phyloP scores from a whole-genome alignment of 805 yeast genomes.

The Candida suzukii region DNA sequence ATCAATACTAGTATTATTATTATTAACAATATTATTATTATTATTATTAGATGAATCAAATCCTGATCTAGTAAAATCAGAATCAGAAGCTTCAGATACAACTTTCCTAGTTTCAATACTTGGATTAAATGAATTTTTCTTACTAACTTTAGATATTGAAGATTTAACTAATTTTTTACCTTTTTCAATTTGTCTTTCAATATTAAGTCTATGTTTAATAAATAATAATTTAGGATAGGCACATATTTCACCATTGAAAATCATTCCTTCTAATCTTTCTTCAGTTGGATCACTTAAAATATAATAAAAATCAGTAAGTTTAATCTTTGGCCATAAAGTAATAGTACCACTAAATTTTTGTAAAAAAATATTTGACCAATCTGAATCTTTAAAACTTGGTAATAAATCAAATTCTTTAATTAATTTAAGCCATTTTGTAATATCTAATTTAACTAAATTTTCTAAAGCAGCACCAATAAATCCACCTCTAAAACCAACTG shows the following conservation, averaged over 20 bases:
- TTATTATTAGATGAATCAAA: neutral
- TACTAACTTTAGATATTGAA: no score
- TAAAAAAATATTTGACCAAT: constrained; percentile 73
- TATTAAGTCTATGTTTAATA: constrained; percentile 52
- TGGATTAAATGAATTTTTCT: no score
- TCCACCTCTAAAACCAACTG: constrained; percentile 62
- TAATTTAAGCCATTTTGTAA: constrained; percentile 69
- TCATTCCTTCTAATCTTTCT: constrained; percentile 46
- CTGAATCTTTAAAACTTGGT: constrained; percentile 65
- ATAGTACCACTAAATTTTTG: constrained; percentile 71
- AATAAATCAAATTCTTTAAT: constrained; percentile 57
- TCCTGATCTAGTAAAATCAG: neutral
- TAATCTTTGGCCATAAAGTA: constrained; percentile 68
- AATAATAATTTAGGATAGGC: constrained; percentile 62
- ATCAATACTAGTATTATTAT: constrained; percentile 1
- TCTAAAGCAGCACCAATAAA: constrained; percentile 68
- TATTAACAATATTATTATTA: constrained; percentile 1
- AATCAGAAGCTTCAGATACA: neutral
- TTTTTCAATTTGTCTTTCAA: constrained; percentile 57
- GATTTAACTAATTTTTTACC: constrained; percentile 35
- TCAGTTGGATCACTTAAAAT: constrained; percentile 65
- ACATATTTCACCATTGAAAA: constrained; percentile 55
- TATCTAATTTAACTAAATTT: constrained; percentile 62
- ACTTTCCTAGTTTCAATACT: no score
- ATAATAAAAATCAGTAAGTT: constrained; percentile 50